Evolutionary conservation across 345 rosid genomes (phyloP).

Genomic region (Atalantia buxifolia): DNA sequence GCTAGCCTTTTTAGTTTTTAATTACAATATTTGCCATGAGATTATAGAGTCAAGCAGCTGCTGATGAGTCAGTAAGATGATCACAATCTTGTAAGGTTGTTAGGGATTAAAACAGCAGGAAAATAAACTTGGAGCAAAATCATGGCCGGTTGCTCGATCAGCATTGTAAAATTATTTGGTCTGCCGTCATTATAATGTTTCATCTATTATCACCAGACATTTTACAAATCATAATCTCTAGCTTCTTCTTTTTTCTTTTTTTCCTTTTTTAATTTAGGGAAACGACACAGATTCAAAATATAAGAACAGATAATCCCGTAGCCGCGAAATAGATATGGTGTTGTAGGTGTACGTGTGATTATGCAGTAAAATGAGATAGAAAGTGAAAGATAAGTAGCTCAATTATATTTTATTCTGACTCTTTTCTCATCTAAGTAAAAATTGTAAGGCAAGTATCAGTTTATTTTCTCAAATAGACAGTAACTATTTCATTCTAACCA

Average conservation of each 20-base stretch:
- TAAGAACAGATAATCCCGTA: no score
- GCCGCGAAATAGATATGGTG: no score
- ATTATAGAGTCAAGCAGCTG: background rate
- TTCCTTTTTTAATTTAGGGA: no score
- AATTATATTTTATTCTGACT: background rate
- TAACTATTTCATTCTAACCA: no score
- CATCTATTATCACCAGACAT: background rate
- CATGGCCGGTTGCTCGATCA: background rate
- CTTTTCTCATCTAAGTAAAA: no score
- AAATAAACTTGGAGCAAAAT: background rate
- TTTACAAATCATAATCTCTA: no score
- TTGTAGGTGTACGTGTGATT: background rate
- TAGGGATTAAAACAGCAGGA: background rate
- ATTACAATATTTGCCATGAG: background rate
- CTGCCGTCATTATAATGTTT: slow-evolving; percentile 1
- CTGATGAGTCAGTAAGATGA: no score
- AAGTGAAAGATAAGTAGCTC: background rate
- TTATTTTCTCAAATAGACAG: no score
- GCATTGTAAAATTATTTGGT: slow-evolving; percentile 1
- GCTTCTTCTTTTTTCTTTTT: no score
- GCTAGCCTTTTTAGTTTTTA: background rate
- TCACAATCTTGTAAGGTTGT: background rate
- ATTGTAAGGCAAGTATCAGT: no score
- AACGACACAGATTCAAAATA: no score
- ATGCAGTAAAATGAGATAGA: background rate